These are phyloP conservation scores for Podila verticillata DNA, from an alignment of 192 early-diverging fungal species.

Conservation along the genomic window DNA sequence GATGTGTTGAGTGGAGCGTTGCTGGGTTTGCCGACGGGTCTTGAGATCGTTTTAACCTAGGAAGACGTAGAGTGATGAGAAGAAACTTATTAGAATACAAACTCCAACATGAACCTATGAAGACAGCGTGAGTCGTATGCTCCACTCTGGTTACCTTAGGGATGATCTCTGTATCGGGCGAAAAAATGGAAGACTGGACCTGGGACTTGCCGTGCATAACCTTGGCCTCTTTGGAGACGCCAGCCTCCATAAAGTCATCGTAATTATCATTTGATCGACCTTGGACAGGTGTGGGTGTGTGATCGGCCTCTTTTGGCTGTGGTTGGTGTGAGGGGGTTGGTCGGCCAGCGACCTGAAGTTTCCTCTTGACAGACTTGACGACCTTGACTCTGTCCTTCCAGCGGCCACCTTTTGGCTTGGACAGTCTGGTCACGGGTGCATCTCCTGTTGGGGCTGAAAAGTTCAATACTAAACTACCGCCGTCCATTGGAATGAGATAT, in stretches of 20 bases:
- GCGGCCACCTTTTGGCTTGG: slow-evolving; percentile 50
- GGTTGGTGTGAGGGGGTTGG: neutral
- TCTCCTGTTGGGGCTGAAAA: slow-evolving; percentile 24
- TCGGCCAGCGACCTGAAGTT: slow-evolving; percentile 8
- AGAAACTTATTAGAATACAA: slow-evolving; percentile 19
- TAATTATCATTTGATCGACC: slow-evolving; percentile 15
- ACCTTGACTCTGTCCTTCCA: slow-evolving; percentile 54
- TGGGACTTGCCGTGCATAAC: slow-evolving; percentile 67
- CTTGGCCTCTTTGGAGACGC: slow-evolving; percentile 34
- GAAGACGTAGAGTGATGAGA: slow-evolving; percentile 4
- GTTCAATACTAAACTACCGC: slow-evolving; percentile 46
- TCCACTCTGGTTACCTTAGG: slow-evolving; percentile 26
- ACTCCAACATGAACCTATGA: slow-evolving; percentile 1
- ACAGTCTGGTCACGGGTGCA: slow-evolving; percentile 11
- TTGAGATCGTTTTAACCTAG: slow-evolving; percentile 30
- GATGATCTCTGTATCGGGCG: slow-evolving; percentile 72
- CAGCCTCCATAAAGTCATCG: slow-evolving; percentile 14
- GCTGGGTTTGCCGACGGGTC: slow-evolving; percentile 51
- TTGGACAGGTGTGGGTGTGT: neutral
- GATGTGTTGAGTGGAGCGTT: slow-evolving; percentile 60
- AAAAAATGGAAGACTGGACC: slow-evolving; percentile 85
- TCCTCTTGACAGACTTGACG: slow-evolving; percentile 36
- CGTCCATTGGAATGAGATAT: slow-evolving; percentile 29
- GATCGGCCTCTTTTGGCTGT: slow-evolving; percentile 5
- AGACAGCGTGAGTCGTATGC: too few relatives aligned